Evolutionary conservation across 2,329 filamentous ascomycete genomes (phyloP).

Genomic region (Herpomyces periplanetae): DNA sequence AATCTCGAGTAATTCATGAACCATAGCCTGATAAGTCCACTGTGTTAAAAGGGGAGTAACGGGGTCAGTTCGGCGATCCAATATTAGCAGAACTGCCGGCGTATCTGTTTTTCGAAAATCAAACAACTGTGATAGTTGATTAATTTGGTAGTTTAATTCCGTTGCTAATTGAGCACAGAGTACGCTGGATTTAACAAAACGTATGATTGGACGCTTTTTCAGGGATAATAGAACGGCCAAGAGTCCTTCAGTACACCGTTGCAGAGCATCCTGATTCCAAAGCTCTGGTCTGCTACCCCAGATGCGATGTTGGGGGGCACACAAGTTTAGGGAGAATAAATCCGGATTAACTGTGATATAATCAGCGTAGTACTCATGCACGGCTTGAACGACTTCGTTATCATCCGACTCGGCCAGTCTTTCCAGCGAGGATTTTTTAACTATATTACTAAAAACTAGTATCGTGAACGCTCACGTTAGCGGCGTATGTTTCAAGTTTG

Average conservation of each 20-base stretch:
- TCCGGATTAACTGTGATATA: conserved; percentile 85
- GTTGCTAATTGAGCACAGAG: conserved; percentile 69
- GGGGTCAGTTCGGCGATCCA: conserved; percentile 73
- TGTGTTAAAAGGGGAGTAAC: conserved; percentile 77
- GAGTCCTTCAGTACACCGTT: conserved; percentile 50
- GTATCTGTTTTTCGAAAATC: conserved; percentile 86
- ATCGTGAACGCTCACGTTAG: too few species aligned
- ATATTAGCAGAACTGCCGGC: conserved; percentile 51
- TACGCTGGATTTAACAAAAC: conserved; percentile 64
- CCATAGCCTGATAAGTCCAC: conserved; percentile 99
- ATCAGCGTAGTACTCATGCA: conserved; percentile 89
- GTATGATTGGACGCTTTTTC: conserved; percentile 83
- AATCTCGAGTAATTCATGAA: conserved; percentile 76
- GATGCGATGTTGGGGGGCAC: conserved; percentile 28
- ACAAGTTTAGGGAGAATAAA: conserved; percentile 39
- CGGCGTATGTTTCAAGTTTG: too few species aligned
- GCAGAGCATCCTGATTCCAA: conserved; percentile 64
- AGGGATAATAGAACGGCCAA: conserved; percentile 47
- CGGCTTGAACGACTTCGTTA: conserved; percentile 68
- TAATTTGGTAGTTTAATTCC: conserved; percentile 65
- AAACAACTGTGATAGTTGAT: conserved; percentile 80
- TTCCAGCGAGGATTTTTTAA: conserved; percentile 81
- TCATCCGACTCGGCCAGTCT: conserved; percentile 81
- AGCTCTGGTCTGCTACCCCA: conserved; percentile 46
- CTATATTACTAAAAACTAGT: conserved; percentile 62